A percentile compares a stretch with the other conserved stretches of the same genome.
Evolutionary conservation across 306 rosid species (phyloP).

Genomic region (Potentilla sterilis): DNA sequence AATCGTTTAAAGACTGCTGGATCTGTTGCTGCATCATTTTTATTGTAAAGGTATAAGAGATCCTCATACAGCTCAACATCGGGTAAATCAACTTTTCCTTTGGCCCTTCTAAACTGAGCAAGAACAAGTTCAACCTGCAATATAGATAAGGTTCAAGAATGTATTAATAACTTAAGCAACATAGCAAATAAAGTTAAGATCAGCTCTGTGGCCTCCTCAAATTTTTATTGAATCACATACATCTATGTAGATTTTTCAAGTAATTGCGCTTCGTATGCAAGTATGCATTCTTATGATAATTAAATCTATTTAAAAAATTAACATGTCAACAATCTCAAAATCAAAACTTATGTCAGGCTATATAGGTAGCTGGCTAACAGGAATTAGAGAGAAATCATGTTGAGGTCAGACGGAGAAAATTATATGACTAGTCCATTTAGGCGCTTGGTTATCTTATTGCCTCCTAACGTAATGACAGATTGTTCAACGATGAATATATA

Average conservation of each 20-base stretch:
- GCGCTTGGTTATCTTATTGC: not conserved
- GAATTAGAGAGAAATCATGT: not conserved
- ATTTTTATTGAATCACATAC: not conserved
- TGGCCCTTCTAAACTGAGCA: slow-evolving; percentile 91
- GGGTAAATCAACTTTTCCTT: slow-evolving; percentile 67
- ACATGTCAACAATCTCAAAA: not conserved
- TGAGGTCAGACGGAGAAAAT: not conserved
- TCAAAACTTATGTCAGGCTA: not conserved
- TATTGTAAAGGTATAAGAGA: slow-evolving; percentile 53
- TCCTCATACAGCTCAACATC: slow-evolving; percentile 75
- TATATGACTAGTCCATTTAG: not conserved
- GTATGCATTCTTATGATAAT: not conserved
- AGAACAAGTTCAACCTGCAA: slow-evolving; percentile 92
- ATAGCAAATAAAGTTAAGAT: not conserved
- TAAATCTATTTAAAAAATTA: not conserved
- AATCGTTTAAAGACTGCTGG: slow-evolving; percentile 57
- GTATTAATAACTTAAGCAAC: not conserved
- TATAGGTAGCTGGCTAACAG: not conserved
- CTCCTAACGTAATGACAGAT: slow-evolving; percentile 7
- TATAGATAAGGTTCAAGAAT: slow-evolving; percentile 20
- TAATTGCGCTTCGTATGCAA: too few relatives aligned
- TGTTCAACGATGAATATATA: slow-evolving; percentile 12
- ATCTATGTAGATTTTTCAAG: not conserved
- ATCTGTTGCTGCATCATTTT: slow-evolving; percentile 51
- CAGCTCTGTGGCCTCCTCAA: slow-evolving; percentile 3